A percentile compares a stretch with the other conserved stretches of the same genome.
phyloP scores from a whole-genome alignment of 1,284 basidiomycete species.

The Tilletia setariae region DNA sequence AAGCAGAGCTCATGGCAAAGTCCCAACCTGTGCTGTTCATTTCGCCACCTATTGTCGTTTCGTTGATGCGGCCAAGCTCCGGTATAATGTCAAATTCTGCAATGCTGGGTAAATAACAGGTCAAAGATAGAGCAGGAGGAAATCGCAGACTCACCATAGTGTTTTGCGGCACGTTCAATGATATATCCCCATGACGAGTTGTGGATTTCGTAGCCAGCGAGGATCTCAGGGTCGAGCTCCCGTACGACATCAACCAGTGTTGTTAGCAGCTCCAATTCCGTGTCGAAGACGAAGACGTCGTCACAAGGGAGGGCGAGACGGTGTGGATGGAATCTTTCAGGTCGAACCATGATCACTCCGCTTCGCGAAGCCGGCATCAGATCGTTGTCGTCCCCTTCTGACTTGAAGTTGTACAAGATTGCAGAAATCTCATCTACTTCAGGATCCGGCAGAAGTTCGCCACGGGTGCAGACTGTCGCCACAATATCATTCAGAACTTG shows the following conservation, averaged over 20 bases:
- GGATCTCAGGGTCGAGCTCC: slow-evolving; percentile 81
- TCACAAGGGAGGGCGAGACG: slow-evolving; percentile 12
- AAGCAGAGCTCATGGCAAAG: slow-evolving; percentile 44
- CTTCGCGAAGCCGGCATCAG: slow-evolving; percentile 35
- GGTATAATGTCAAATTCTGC: slow-evolving; percentile 11
- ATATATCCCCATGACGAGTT: slow-evolving; percentile 86
- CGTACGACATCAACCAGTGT: slow-evolving; percentile 71
- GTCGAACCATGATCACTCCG: slow-evolving; percentile 35
- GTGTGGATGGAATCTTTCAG: slow-evolving; percentile 4
- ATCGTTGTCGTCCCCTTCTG: slow-evolving; percentile 58
- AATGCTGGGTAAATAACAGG: slow-evolving; percentile 3
- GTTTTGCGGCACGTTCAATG: slow-evolving; percentile 62
- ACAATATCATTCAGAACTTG: slow-evolving; percentile 31
- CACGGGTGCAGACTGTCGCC: slow-evolving; percentile 63
- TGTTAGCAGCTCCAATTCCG: slow-evolving; percentile 81
- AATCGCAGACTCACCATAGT: slow-evolving; percentile 11
- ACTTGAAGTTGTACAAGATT: slow-evolving; percentile 68
- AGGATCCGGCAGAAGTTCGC: slow-evolving; percentile 68
- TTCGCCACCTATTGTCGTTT: not conserved
- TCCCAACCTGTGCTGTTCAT: slow-evolving; percentile 8
- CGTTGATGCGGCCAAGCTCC: slow-evolving; percentile 4
- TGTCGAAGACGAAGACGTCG: slow-evolving; percentile 3
- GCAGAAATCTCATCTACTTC: slow-evolving; percentile 69
- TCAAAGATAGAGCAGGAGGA: not conserved
- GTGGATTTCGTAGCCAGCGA: slow-evolving; percentile 90